Percentiles rank a stretch among this genome's conserved stretches.
phyloP scores from a whole-genome alignment of 306 rosid genomes.

The Citrullus colocynthis region DNA sequence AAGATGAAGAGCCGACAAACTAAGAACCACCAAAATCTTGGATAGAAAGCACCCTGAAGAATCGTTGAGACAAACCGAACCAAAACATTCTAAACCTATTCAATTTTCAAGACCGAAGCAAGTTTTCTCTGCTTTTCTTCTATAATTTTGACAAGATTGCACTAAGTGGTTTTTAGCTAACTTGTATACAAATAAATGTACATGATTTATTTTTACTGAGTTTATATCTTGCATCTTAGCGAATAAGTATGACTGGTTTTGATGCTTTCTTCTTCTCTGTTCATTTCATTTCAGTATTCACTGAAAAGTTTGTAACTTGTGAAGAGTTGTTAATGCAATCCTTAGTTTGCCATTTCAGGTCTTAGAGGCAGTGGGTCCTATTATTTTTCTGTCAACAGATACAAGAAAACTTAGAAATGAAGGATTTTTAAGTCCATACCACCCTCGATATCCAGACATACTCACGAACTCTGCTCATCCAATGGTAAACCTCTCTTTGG shows the following conservation, averaged over 20 bases:
- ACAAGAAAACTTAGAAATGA: conserved; percentile 96
- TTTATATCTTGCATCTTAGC: background rate
- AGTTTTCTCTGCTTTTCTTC: background rate
- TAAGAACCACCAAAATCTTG: too few relatives aligned
- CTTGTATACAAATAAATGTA: background rate
- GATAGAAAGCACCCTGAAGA: too few relatives aligned
- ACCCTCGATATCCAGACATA: conserved; percentile 98
- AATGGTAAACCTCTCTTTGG: conserved; percentile 36
- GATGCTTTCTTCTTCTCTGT: background rate
- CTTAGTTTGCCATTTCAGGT: conserved; percentile 40
- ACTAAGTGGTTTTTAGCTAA: background rate
- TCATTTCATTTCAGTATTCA: background rate
- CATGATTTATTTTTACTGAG: background rate
- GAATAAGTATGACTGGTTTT: background rate
- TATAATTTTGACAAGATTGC: conserved; percentile 1
- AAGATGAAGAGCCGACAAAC: too few relatives aligned
- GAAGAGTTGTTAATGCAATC: conserved; percentile 1
- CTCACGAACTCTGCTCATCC: conserved; percentile 99
- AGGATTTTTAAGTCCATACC: conserved; percentile 95
- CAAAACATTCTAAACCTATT: background rate
- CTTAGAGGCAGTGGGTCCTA: conserved; percentile 94
- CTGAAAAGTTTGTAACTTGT: background rate
- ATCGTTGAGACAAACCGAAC: too few relatives aligned
- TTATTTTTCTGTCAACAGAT: conserved; percentile 87
- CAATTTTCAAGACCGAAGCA: background rate